Evolutionary conservation across 257 asterid species (phyloP).

Genomic region (Nicotiana tomentosiformis): DNA sequence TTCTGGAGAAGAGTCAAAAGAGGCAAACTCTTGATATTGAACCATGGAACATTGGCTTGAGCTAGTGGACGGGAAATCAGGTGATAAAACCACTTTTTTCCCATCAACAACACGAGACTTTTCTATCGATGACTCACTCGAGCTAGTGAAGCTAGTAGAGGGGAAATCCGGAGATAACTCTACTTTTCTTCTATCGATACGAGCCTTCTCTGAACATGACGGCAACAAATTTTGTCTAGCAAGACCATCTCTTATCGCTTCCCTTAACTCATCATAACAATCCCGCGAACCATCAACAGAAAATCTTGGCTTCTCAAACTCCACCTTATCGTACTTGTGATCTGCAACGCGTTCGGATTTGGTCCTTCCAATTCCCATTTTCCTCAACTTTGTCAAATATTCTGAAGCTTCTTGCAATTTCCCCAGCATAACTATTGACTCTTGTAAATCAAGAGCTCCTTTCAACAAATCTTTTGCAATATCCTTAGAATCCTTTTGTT

Average conservation of each 20-base stretch:
- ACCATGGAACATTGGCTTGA: slow-evolving; percentile 43
- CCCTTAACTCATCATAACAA: slow-evolving; percentile 72
- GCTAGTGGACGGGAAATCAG: slow-evolving; percentile 42
- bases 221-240: slow-evolving; percentile 59
- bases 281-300: slow-evolving; percentile 41
- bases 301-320: slow-evolving; percentile 32
- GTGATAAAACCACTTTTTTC: slow-evolving; percentile 19
- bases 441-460: slow-evolving; percentile 68
- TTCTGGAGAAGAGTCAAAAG: slow-evolving; percentile 33
- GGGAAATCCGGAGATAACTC: slow-evolving; percentile 8
- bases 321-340: slow-evolving; percentile 12
- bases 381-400: slow-evolving; percentile 30
- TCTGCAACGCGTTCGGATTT: slow-evolving; percentile 27
- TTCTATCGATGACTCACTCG: slow-evolving; percentile 8
- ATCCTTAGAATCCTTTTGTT: slow-evolving; percentile 24
- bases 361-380: slow-evolving; percentile 16
- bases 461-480: slow-evolving; percentile 48
- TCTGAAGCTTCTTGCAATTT: slow-evolving; percentile 58
- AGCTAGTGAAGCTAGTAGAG: slow-evolving; percentile 7
- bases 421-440: slow-evolving; percentile 50
- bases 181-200: slow-evolving; percentile 2
- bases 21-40: slow-evolving; percentile 22
- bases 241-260: slow-evolving; percentile 54
- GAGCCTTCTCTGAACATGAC: slow-evolving; percentile 16
- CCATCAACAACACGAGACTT: slow-evolving; percentile 11